A percentile compares a stretch with the other conserved stretches of the same genome.
These are phyloP conservation scores for Cyclostephanos invisitatus DNA, from an alignment of 108 stramenopile genomes.

Conservation along the genomic window DNA sequence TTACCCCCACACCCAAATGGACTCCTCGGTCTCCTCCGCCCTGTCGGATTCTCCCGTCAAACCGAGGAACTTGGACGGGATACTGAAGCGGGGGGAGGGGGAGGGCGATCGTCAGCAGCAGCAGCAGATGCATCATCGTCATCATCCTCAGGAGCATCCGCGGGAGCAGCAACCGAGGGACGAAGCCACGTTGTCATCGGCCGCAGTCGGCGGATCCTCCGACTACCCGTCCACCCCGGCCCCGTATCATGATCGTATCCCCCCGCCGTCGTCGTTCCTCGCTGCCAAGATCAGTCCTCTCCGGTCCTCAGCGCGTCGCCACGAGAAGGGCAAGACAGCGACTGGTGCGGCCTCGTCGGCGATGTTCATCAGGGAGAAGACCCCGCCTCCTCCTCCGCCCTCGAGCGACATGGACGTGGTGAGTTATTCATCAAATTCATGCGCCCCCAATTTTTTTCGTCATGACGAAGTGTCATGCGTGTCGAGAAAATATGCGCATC, in stretches of 20 bases:
- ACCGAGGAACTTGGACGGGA: constrained; percentile 31
- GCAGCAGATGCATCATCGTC: neutral
- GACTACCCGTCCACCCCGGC: constrained; percentile 12
- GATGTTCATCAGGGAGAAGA: constrained; percentile 7
- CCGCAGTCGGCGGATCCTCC: too few species aligned
- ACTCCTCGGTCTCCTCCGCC: neutral
- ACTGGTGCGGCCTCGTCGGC: neutral
- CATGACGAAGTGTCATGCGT: neutral
- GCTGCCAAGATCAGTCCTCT: constrained; percentile 49
- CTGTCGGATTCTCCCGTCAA: constrained; percentile 15
- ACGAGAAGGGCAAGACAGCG: constrained; percentile 15
- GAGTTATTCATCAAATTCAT: neutral
- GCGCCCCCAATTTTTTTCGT: neutral
- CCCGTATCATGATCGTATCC: constrained; percentile 1
- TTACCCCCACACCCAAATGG: neutral
- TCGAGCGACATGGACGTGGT: neutral
- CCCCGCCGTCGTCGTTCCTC: constrained; percentile 37
- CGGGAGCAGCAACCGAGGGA: neutral
- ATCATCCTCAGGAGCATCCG: neutral
- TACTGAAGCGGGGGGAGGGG: constrained; percentile 17
- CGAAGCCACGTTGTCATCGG: too few species aligned
- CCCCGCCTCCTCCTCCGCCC: constrained; percentile 2
- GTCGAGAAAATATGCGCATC: neutral
- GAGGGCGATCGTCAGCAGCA: neutral
- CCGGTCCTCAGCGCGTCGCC: constrained; percentile 23